Evolutionary conservation across 306 rosid species (phyloP), one percentile per base, ranked within the genome.

Genomic region (Astragalus membranaceus): DNA sequence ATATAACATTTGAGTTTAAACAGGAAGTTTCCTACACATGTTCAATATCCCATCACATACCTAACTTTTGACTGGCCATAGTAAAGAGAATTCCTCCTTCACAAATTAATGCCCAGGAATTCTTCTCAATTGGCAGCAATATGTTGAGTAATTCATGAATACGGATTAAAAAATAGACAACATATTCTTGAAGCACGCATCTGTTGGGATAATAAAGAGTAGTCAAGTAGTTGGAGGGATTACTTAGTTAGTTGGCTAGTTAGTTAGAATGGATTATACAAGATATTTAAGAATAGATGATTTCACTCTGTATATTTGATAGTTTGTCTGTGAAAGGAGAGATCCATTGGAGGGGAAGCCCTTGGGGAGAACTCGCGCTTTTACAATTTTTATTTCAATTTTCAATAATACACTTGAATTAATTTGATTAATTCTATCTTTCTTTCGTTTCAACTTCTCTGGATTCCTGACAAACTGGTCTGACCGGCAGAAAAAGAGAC

Each of bases 51-150:
- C 57, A 35, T 43, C 64, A 67, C 20, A 29, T 67, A 33, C 47
- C 69, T 6, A 26, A 8, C 10, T 33, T 74, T 11, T 52, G 64
- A 74, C 42, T 44, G 46, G 42, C 39, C 50, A 61, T 8, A 15
- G 59, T 36, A 56, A 51, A 49, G 64, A 70, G 47, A 79, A 61
- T 46, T 35, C 57, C 12, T 62, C 57, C 12, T 62, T 79, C 55
- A 51, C 65, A 73, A 67, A 51, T 33, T 72, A 33, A 54, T 71
- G n/a, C 48, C 53, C 58, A n/a, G 7, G 51, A 48, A 57, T 29
- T 78, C 33, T 64, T 65, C 73, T 52, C 54, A 57, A 57, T 49
- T 66, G 46, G 23, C n/a, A 43, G 59, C 57, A 49, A 33, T 73
- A 42, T 20, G 60, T 35, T 65, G 57, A 35, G 13, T 47, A 57